Evolutionary conservation across 164 flowering plant genomes (phyloP).

Genomic region (Stephania cephalantha): DNA sequence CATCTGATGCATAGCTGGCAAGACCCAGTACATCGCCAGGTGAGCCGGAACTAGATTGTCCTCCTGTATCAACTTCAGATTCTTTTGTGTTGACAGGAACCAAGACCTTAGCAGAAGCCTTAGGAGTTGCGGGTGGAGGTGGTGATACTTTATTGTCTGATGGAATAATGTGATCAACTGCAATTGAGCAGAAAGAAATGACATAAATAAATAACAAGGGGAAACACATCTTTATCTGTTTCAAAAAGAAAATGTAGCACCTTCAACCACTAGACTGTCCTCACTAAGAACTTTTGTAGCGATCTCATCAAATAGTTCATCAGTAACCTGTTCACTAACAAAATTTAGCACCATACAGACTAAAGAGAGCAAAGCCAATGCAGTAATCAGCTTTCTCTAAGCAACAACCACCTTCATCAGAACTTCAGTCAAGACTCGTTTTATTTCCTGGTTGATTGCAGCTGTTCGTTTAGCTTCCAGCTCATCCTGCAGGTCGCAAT

Average conservation of each 20-base stretch:
- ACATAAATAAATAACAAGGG: not conserved
- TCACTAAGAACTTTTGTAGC: conserved; percentile 82
- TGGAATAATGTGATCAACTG: conserved; percentile 16
- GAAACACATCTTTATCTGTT: not conserved
- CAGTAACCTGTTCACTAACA: conserved; percentile 67
- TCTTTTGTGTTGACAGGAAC: conserved; percentile 43
- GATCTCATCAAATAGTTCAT: conserved; percentile 96
- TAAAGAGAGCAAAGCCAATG: not conserved
- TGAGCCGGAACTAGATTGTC: conserved; percentile 41
- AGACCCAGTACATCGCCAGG: conserved; percentile 81
- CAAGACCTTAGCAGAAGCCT: conserved; percentile 55
- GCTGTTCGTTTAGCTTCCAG: conserved; percentile 73
- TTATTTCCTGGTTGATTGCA: conserved; percentile 89
- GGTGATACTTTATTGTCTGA: conserved; percentile 26
- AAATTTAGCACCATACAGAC: conserved; percentile 10
- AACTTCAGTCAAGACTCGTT: conserved; percentile 87
- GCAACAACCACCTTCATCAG: conserved; percentile 64
- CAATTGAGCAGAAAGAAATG: conserved; percentile 7
- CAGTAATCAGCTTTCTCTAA: not conserved
- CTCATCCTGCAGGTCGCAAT: conserved; percentile 51
- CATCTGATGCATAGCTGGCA: conserved; percentile 80
- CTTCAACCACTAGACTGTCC: conserved; percentile 50
- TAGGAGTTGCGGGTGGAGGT: conserved; percentile 36
- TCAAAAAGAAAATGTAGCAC: conserved; percentile 23
- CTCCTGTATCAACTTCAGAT: conserved; percentile 30